Percentiles rank a stretch among this genome's conserved stretches.
Conservation (phyloP, 495 filamentous ascomycete genomes). For the Penicillium canariense region DNA sequence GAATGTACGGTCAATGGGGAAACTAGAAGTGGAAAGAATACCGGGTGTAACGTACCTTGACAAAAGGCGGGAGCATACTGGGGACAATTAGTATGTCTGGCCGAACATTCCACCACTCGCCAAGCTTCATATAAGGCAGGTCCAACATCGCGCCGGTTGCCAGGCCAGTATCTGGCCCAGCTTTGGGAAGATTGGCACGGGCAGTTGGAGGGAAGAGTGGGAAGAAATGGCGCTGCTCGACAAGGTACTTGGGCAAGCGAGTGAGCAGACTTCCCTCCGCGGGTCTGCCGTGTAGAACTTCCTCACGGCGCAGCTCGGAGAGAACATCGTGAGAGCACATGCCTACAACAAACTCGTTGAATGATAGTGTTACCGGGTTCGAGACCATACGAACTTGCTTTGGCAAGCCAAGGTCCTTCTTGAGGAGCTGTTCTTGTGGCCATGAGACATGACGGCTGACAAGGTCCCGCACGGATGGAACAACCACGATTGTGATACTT, state of each 20-base stretch:
- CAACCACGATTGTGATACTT: slow-evolving; percentile 72
- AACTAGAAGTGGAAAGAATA: not conserved
- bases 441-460: slow-evolving; percentile 80
- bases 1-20: slow-evolving; percentile 3
- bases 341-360: slow-evolving; percentile 81
- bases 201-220: slow-evolving; percentile 80
- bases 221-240: slow-evolving; percentile 87
- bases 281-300: slow-evolving; percentile 60
- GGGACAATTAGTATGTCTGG: slow-evolving; percentile 87
- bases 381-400: slow-evolving; percentile 73
- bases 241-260: slow-evolving; percentile 65
- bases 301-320: slow-evolving; percentile 73
- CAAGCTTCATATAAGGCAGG: slow-evolving; percentile 79
- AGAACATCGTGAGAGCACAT: slow-evolving; percentile 82
- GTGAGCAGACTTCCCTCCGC: slow-evolving; percentile 59
- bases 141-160: slow-evolving; percentile 76
- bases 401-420: slow-evolving; percentile 70
- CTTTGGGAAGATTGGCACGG: slow-evolving; percentile 63
- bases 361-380: slow-evolving; percentile 79
- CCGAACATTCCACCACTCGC: slow-evolving; percentile 79
- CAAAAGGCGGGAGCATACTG: slow-evolving; percentile 79
- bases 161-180: slow-evolving; percentile 50
- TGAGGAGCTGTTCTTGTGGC: slow-evolving; percentile 79
- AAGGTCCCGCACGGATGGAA: slow-evolving; percentile 85
- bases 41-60: slow-evolving; percentile 59